Evolutionary conservation across 177 flowering plant species (phyloP).

Genomic region (Vitis hybrid): DNA sequence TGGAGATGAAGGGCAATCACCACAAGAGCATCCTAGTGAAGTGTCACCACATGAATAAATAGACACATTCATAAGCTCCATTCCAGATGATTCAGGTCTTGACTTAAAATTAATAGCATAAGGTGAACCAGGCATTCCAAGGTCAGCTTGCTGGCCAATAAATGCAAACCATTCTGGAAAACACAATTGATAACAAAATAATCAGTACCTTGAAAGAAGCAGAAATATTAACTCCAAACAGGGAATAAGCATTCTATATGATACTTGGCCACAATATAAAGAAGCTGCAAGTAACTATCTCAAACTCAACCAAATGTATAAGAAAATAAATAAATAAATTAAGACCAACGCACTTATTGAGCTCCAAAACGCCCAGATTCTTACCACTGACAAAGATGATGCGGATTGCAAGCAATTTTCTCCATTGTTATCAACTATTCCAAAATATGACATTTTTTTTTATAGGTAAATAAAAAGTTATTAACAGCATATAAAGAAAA

Average conservation of each 20-base stretch:
- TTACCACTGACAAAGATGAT: neutral
- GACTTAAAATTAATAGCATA: slow-evolving; percentile 67
- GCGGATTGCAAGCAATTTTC: neutral
- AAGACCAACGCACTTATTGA: neutral
- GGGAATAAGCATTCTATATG: neutral
- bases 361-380: neutral
- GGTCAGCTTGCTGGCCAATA: slow-evolving; percentile 63
- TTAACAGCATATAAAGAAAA: too few relatives aligned
- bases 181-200: slow-evolving; percentile 1
- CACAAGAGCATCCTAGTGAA: slow-evolving; percentile 92
- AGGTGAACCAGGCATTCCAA: slow-evolving; percentile 77
- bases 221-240: neutral
- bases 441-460: neutral
- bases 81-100: slow-evolving; percentile 53
- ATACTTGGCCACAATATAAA: neutral
- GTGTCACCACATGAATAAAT: slow-evolving; percentile 81
- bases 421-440: neutral
- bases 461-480: neutral
- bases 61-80: slow-evolving; percentile 81
- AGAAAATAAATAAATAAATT: neutral
- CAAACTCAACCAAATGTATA: slow-evolving; percentile 1
- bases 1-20: slow-evolving; percentile 83
- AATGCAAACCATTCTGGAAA: slow-evolving; percentile 81
- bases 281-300: neutral
- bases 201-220: neutral